These are phyloP conservation scores for Lachancea sp. DNA, from an alignment of 805 yeast species.

Conservation along the genomic window DNA sequence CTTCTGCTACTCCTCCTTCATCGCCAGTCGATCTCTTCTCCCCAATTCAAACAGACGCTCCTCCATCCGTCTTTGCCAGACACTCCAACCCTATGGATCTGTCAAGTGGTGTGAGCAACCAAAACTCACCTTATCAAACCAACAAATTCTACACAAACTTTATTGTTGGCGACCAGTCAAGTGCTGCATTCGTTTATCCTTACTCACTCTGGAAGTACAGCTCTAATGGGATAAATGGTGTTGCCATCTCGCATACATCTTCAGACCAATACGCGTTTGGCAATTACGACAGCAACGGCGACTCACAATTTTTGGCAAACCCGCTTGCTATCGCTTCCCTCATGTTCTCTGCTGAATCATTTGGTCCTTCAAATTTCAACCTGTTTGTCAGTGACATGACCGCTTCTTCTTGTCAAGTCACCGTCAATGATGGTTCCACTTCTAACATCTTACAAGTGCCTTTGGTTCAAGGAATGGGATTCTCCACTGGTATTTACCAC, in stretches of 20 bases:
- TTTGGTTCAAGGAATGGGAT: slow-evolving; percentile 57
- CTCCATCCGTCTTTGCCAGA: slow-evolving; percentile 42
- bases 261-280: slow-evolving; percentile 40
- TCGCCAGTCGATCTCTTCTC: slow-evolving; percentile 41
- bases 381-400: slow-evolving; percentile 43
- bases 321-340: slow-evolving; percentile 52
- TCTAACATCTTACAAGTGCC: slow-evolving; percentile 41
- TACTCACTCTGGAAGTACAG: slow-evolving; percentile 54
- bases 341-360: slow-evolving; percentile 47
- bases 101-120: slow-evolving; percentile 42
- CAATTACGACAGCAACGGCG: slow-evolving; percentile 41
- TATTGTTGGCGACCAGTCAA: slow-evolving; percentile 47
- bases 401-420: slow-evolving; percentile 45
- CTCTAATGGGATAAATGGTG: slow-evolving; percentile 40
- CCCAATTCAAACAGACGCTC: slow-evolving; percentile 40
- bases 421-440: slow-evolving; percentile 23
- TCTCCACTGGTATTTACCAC: slow-evolving; percentile 44
- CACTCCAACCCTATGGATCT: slow-evolving; percentile 40
- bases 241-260: slow-evolving; percentile 56
- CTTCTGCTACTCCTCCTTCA: slow-evolving; percentile 14
- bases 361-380: slow-evolving; percentile 35
- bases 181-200: slow-evolving; percentile 59
- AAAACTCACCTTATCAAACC: slow-evolving; percentile 49
- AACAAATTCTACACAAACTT: slow-evolving; percentile 72
- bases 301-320: slow-evolving; percentile 41